A percentile compares a stretch with the other conserved stretches of the same genome.
phyloP scores from a whole-genome alignment of 1,139 yeast genomes.

The Hemisphaericaspora xylofermentans region DNA sequence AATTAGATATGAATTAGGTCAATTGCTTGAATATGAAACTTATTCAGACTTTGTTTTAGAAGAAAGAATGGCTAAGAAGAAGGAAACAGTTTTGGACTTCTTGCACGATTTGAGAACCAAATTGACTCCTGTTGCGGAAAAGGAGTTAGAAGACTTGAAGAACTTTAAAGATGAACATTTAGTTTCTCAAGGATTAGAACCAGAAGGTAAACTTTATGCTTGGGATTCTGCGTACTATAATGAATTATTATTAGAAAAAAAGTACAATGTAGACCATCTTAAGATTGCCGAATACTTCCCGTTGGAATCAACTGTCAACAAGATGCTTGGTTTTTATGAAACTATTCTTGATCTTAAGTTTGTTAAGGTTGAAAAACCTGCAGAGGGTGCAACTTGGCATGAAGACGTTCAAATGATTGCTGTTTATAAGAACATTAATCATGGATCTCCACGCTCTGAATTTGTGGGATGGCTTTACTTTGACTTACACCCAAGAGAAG shows the following conservation, averaged over 20 bases:
- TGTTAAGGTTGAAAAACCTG: slow-evolving; percentile 44
- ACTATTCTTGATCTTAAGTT: slow-evolving; percentile 66
- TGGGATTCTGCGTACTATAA: slow-evolving; percentile 77
- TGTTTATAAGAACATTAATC: slow-evolving; percentile 59
- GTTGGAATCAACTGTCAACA: slow-evolving; percentile 59
- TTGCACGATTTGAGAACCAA: slow-evolving; percentile 59
- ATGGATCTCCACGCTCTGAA: slow-evolving; percentile 43
- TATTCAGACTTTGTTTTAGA: slow-evolving; percentile 72
- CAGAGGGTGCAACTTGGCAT: slow-evolving; percentile 56
- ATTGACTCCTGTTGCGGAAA: slow-evolving; percentile 55
- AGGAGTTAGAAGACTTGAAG: slow-evolving; percentile 51
- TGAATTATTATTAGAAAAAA: slow-evolving; percentile 60
- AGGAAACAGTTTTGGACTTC: slow-evolving; percentile 58
- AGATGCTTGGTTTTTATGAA: slow-evolving; percentile 72
- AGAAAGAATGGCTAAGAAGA: slow-evolving; percentile 75
- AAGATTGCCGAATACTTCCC: slow-evolving; percentile 80
- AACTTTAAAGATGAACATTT: slow-evolving; percentile 56
- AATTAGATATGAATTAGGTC: slow-evolving; percentile 61
- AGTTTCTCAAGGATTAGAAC: slow-evolving; percentile 37
- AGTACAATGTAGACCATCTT: slow-evolving; percentile 69
- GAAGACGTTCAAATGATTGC: slow-evolving; percentile 73
- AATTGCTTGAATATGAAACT: slow-evolving; percentile 60
- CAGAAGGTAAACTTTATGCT: slow-evolving; percentile 50
- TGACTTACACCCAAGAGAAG: slow-evolving; percentile 82
- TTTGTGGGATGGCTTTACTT: slow-evolving; percentile 79